Base-by-base conservation (phyloP, 805 yeast species). In the Ogataea nonfermentans region DNA sequence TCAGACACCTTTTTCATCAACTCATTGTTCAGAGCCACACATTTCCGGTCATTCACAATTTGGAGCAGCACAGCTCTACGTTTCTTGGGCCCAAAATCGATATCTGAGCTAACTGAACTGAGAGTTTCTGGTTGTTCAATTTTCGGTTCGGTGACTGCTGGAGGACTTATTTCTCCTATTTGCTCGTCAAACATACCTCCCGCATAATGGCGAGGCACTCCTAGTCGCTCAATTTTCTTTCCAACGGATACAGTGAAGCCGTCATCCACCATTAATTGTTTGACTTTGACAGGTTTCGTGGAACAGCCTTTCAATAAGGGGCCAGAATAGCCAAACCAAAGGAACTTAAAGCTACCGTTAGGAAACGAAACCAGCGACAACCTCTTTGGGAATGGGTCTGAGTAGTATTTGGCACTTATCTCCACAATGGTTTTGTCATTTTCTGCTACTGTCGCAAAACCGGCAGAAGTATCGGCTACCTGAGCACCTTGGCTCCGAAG, bases 41-140 rank as follows among this genome's bases (percentile, higher is more conserved):
- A 72, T 11, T 81, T 83, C 11, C 67, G 67, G 20, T 64, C 51
- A 20, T 71, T 67, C 5, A 62, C 57, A 4, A 79, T 47, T 8
- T 76, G 50, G 8, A 65, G 56, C 13, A 79, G 17, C 9, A 35
- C 29, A 2, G 42, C 40, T 3, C 59, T 42, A 33, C 65, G 54
- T 22, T 19, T 44, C 2, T 25, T 44, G 3, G 63, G 63, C 2
- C 65, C 65, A 26, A 43, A 49, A 40, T 60, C 65, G 4, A 59
- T 22, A 1, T 40, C 49, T 12, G 37, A n/a, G 4, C 11, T 19
- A 19, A 19, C 8, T 19, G 22, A 19, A 8, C 22, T 8, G 22
- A 19, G 24, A 25, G 6, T 17, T 12, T 4, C n/a, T 22, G 34
- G 27, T n/a, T 28, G 22, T 10, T 23, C n/a, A 6, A 29, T 9